Conservation (phyloP, 306 rosid genomes). For the Vigna mungo region DNA sequence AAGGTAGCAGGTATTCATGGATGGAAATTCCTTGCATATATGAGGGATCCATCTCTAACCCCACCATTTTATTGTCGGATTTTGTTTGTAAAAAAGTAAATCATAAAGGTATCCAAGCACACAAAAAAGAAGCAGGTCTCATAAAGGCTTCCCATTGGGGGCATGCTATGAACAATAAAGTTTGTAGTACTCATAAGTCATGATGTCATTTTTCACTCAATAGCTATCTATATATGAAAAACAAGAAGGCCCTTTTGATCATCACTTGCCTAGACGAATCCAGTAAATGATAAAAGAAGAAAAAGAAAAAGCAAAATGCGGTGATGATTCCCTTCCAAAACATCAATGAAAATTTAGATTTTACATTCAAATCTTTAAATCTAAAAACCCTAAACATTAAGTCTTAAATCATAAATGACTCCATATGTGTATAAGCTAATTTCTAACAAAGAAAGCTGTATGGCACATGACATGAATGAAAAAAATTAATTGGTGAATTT, state of each 20-base stretch:
- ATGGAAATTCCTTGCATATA: conserved; percentile 30
- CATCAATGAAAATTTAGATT: background rate
- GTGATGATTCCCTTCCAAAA: background rate
- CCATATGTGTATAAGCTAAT: conserved; percentile 37
- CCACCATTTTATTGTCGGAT: conserved; percentile 39
- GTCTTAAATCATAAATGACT: background rate
- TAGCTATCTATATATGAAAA: background rate
- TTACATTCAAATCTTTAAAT: conserved; percentile 31
- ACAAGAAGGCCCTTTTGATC: conserved; percentile 40
- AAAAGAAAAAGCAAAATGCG: background rate
- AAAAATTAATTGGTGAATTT: conserved; percentile 5
- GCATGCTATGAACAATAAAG: conserved; percentile 38
- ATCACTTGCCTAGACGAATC: conserved; percentile 26
- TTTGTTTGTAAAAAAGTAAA: conserved; percentile 36
- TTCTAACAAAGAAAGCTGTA: conserved; percentile 26
- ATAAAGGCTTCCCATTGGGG: conserved; percentile 13
- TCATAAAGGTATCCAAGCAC: conserved; percentile 17
- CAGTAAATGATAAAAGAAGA: conserved; percentile 5
- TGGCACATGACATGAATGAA: conserved; percentile 44
- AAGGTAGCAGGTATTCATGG: conserved; percentile 30
- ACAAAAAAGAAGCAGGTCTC: background rate
- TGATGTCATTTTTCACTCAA: conserved; percentile 50
- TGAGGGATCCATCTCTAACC: conserved; percentile 44
- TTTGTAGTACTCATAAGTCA: conserved; percentile 50
- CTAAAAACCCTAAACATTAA: background rate